Conservation (phyloP, 2,329 filamentous ascomycete species). For the Colletotrichum melonis region DNA sequence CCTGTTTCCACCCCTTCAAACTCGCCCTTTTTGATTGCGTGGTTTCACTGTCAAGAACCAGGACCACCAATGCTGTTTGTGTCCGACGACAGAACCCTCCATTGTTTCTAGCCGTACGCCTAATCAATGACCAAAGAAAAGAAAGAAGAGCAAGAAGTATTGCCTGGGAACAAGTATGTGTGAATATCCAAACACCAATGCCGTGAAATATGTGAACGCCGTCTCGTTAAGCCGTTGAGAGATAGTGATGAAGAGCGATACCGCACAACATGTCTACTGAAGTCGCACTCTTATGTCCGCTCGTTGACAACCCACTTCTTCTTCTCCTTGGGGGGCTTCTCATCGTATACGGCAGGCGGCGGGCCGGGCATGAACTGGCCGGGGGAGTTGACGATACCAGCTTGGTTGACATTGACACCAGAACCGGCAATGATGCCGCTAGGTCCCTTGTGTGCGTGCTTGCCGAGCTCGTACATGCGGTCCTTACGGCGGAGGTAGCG, state of each 20-base stretch:
- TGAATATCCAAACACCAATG: conserved; percentile 30
- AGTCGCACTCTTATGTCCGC: conserved; percentile 49
- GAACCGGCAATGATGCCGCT: conserved; percentile 48
- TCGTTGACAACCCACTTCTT: conserved; percentile 60
- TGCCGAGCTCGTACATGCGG: conserved; percentile 61
- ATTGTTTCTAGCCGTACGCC: conserved; percentile 25
- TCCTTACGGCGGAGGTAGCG: conserved; percentile 79
- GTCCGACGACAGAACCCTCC: neutral
- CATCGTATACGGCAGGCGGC: conserved; percentile 43
- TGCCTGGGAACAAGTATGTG: conserved; percentile 15
- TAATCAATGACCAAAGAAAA: conserved; percentile 4
- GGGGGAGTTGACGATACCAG: conserved; percentile 40
- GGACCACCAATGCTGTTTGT: neutral
- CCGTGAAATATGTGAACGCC: conserved; percentile 28
- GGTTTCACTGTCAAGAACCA: neutral
- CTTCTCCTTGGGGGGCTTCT: conserved; percentile 54
- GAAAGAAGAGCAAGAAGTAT: conserved; percentile 7
- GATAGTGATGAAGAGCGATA: conserved; percentile 4
- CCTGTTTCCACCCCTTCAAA: neutral
- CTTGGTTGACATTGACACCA: conserved; percentile 38
- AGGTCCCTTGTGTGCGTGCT: conserved; percentile 47
- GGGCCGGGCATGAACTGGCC: conserved; percentile 48
- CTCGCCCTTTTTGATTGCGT: neutral
- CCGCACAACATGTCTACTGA: neutral
- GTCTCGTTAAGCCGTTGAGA: conserved; percentile 32